Base-by-base conservation (phyloP, 2,329 filamentous ascomycete genomes). In the Colletotrichum tanaceti region DNA sequence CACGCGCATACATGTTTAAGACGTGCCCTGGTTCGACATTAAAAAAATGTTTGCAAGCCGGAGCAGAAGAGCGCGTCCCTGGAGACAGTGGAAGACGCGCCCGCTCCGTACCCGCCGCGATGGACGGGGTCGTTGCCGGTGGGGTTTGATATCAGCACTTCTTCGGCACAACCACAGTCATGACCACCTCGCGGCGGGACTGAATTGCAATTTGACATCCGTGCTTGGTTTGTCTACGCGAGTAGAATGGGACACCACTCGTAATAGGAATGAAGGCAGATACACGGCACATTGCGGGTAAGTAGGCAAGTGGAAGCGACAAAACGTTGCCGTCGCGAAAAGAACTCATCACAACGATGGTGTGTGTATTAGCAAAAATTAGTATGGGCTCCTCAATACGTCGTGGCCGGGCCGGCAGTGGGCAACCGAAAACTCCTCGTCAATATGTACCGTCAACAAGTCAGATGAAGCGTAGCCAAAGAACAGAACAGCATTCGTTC, bases 131-230 rank as follows among this genome's bases (percentile, higher is more conserved):
- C 71, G 66, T 77, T 79, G 78, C 73, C 71, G 58, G 73, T 73
- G 72, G 72, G 68, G 72, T 79, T 90, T 80, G 77, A 87, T 96
- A 86, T 97, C 88, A 96, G 94, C 94, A 97, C 93, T 93, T 97
- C 93, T 97, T 94, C 93, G 94, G 94, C 94, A 93, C 94, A 96
- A 94, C 89, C 87, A 86, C 89, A 94, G 93, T 91, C 93, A 97
- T 90, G 82, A 83, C 70, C 73, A 71, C 63, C 58, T 70, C 82
- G 80, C 79, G 68, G 62, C 24, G 80, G 80, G 90, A 90, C 90
- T 88, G 88, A 85, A 91, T 95, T 96, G 94, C 90, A 98, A 97
- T 97, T 97, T 97, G 94, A 98, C 94, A 97, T 97, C 93, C 91
- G 93, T 97, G 94, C 94, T 95, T 82, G 73, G 39, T 22, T 57